Evolutionary conservation across 2,329 filamentous ascomycete genomes (phyloP).

Genomic region (Cryphonectria parasitica): DNA sequence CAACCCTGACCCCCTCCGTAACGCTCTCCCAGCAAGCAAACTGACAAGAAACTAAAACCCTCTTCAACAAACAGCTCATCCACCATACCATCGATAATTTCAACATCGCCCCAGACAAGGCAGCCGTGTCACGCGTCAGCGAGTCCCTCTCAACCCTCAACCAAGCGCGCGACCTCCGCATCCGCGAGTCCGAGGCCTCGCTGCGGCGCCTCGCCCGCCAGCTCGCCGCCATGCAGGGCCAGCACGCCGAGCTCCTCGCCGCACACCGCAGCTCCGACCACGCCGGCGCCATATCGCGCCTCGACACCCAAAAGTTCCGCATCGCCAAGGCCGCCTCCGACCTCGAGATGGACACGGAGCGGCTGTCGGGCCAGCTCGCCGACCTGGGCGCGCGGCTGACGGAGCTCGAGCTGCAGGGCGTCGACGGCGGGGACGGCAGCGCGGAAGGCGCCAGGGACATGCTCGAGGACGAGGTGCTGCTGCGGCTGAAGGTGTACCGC

Average conservation of each 20-base stretch:
- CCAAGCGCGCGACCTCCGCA: slow-evolving; percentile 78
- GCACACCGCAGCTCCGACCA: slow-evolving; percentile 79
- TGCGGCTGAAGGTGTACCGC: slow-evolving; percentile 89
- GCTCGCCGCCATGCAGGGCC: slow-evolving; percentile 72
- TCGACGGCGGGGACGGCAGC: slow-evolving; percentile 66
- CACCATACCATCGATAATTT: slow-evolving; percentile 92
- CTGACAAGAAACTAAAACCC: background rate
- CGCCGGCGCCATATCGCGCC: slow-evolving; percentile 79
- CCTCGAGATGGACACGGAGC: slow-evolving; percentile 91
- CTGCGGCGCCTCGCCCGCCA: slow-evolving; percentile 76
- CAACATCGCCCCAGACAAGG: slow-evolving; percentile 88
- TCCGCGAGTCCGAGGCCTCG: slow-evolving; percentile 69
- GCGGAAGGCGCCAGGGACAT: slow-evolving; percentile 42
- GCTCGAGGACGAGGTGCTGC: slow-evolving; percentile 66
- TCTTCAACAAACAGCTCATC: slow-evolving; percentile 68
- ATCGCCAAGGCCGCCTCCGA: slow-evolving; percentile 90
- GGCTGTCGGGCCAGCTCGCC: slow-evolving; percentile 77
- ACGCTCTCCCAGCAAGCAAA: background rate
- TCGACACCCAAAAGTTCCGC: slow-evolving; percentile 93
- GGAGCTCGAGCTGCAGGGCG: slow-evolving; percentile 83
- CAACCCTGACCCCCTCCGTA: background rate
- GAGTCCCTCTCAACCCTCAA: slow-evolving; percentile 84
- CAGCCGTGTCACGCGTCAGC: slow-evolving; percentile 79
- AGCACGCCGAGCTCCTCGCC: slow-evolving; percentile 75
- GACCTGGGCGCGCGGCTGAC: slow-evolving; percentile 75